These are phyloP conservation scores for Ramaria sp. DNA, from an alignment of 768 basidiomycete species.

Conservation along the genomic window DNA sequence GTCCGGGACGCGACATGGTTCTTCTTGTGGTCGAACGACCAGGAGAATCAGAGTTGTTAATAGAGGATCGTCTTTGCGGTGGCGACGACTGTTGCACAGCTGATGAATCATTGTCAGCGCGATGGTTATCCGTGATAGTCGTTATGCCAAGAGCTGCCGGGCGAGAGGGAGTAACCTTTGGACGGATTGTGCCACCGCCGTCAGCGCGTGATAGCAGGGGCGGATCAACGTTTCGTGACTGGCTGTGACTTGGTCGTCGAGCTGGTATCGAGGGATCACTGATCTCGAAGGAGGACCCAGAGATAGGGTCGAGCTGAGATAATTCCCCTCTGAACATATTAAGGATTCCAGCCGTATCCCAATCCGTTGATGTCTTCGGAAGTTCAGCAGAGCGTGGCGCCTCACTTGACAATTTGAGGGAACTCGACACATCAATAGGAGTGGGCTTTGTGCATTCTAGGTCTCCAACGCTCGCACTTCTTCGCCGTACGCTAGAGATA, in stretches of 20 bases:
- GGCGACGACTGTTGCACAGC: not conserved
- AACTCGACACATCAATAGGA: constrained; percentile 25
- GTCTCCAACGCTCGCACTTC: constrained; percentile 68
- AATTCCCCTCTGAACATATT: constrained; percentile 67
- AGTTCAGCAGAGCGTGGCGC: not conserved
- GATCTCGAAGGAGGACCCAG: constrained; percentile 44
- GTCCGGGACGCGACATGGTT: not conserved
- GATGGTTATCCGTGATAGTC: not conserved
- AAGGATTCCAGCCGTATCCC: constrained; percentile 48
- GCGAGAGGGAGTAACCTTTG: not conserved
- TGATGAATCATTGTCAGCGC: not conserved
- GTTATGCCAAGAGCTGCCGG: not conserved
- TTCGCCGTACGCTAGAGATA: constrained; percentile 34
- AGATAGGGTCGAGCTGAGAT: constrained; percentile 49
- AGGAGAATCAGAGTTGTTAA: not conserved
- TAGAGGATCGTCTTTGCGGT: not conserved
- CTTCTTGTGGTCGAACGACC: not conserved
- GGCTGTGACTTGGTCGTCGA: constrained; percentile 22
- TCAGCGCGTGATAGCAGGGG: not conserved
- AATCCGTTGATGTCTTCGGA: constrained; percentile 19
- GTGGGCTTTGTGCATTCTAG: constrained; percentile 41
- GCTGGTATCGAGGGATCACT: constrained; percentile 52
- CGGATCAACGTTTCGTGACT: constrained; percentile 26
- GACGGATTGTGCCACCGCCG: constrained; percentile 4
- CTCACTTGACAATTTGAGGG: constrained; percentile 25